Base-by-base conservation (phyloP, 1,284 basidiomycete species). In the Ceratobasidium sp. region DNA sequence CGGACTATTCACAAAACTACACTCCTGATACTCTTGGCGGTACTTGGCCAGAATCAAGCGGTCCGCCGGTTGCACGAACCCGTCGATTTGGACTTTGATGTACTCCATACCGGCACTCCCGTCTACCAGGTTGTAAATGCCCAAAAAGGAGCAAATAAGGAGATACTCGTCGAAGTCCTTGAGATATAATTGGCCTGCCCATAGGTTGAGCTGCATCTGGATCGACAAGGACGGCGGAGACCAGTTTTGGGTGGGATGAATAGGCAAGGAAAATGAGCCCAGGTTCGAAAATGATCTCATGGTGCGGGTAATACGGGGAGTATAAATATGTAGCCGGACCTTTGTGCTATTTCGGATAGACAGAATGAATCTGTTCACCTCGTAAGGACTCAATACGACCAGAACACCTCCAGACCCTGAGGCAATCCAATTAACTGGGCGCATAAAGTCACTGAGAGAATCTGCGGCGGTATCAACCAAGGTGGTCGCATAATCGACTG, bases 181-280 rank as follows among this genome's bases (percentile, higher is more conserved):
- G 9, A 85, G 76, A 73, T 82, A 85, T 4, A 85, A 79, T 72
- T 85, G 83, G 23, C 82, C 86, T 18, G 85, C 79, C 64, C 81
- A 85, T 28, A 86, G 73, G 70, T 83, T 82, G 30, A 87, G 77
- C 73, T 85, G 82, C 5, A 59, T 23, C 35, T 49, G 61, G 16
- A 35, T 23, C 2, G 21, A 21, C 30, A 41, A 23, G 26, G 3
- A 9, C 16, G 30, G 57, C 6, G 41, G 41, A n/a, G 61, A 30
- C 1, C 30, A 16, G 28, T 7, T 43, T 3, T 14, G 21, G 9
- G 35, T 16, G 23, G 44, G 23, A 23, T 49, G 6, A 14, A 8
- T 18, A 16, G 61, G 16, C 21, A 14, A 30, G 4, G 61, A 64
- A 26, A 49, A 64, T n/a, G 50, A 64, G 6, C 35, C 4, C 4